These are phyloP conservation scores for Eutrema yunnanense DNA, from an alignment of 345 rosid species.

Conservation along the genomic window DNA sequence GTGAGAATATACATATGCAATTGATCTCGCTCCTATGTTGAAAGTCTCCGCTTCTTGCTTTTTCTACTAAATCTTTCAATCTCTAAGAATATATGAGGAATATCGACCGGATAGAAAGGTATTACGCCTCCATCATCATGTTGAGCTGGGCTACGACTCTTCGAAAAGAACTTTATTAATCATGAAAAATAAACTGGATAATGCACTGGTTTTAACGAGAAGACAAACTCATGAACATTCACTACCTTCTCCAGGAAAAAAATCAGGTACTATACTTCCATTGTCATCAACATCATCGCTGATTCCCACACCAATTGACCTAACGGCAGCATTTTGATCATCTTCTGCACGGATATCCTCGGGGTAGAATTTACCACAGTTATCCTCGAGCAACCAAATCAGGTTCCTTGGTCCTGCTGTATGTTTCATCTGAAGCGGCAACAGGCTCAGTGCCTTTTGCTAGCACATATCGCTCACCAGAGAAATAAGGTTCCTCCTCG, in stretches of 20 bases:
- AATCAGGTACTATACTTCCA: conserved; percentile 67
- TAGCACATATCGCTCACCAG: conserved; percentile 81
- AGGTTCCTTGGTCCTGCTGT: conserved; percentile 41
- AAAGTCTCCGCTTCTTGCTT: no score
- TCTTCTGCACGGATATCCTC: conserved; percentile 68
- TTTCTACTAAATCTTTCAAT: no score
- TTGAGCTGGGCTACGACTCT: no score
- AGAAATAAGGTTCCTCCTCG: conserved; percentile 90
- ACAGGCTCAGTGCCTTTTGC: conserved; percentile 56
- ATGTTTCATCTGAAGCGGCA: conserved; percentile 60
- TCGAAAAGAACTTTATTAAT: no score
- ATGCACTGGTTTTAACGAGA: no score
- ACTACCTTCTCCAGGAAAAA: conserved; percentile 75
- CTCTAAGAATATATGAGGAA: no score
- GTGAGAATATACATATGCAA: no score
- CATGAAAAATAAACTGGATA: no score
- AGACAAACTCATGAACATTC: conserved; percentile 35
- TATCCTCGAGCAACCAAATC: conserved; percentile 55
- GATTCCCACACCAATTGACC: conserved; percentile 98
- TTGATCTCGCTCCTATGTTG: no score
- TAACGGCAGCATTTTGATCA: conserved; percentile 75
- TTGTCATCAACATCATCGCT: conserved; percentile 82
- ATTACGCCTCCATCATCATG: no score
- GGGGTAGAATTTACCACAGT: conserved; percentile 38
- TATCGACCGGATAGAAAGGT: no score